Base-by-base conservation (phyloP, 2,329 filamentous ascomycete genomes). In the Xylaria sp. region DNA sequence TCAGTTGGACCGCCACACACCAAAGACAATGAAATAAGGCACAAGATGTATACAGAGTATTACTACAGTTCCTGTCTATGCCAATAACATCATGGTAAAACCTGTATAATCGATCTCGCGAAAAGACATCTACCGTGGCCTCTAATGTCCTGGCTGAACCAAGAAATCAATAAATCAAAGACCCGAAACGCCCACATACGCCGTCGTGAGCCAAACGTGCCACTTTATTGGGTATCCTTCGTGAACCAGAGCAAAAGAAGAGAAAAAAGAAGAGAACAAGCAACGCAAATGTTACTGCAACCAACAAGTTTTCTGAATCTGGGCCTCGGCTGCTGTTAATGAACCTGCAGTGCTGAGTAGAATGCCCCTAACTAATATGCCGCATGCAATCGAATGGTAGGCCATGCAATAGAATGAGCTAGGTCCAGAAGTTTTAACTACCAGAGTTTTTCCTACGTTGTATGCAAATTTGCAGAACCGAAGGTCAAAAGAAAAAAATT, bases 201-300 rank as follows among this genome's bases (percentile, higher is more conserved):
- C 66, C 55, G 48, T 48, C 23, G 32, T 28, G 25, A 46, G 23
- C 32, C 55, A 54, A 20, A 20, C 59, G 20, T 55, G 59, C 51
- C 54, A 55, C 51, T 58, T 60, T 64, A 57, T 58, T 66, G 69
- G 69, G 69, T 71, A 71, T 71, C 60, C 63, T 67, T 65, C 63
- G 13, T 63, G 59, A 56, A 12, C 25, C 13, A 62, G 48, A 66
- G 15, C n/a, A 25, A 23, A 39, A 50, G 48, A 59, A 37, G 15
- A 61, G 20, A 28, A 3, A 46, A 46, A 3, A 46, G n/a, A 8
- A n/a, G 20, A 46, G n/a, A n/a, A n/a, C 44, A n/a, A 7, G 20
- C 28, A 50, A 56, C 18, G 46, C 13, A 55, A 28, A 20, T 34
- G 55, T 57, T 23, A 18, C 50, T 54, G 20, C 44, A 34, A 57